These are phyloP conservation scores for Botryosphaeria dothidea DNA, from an alignment of 2,329 filamentous ascomycete genomes.

Conservation along the genomic window DNA sequence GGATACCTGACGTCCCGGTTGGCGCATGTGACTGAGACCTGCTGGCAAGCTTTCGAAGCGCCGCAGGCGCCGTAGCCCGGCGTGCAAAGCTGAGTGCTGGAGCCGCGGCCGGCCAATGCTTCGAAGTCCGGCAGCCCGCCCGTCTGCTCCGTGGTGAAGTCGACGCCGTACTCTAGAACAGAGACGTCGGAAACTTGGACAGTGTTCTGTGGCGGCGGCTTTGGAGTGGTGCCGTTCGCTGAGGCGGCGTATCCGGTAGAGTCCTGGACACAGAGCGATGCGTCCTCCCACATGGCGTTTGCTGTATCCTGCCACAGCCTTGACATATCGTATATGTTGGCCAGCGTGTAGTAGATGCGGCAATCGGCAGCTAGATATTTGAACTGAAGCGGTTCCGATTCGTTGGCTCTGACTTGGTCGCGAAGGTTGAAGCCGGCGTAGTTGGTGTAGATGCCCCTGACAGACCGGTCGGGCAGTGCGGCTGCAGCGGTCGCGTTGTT, in stretches of 20 bases:
- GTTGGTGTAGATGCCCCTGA: constrained; percentile 20
- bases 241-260: constrained; percentile 27
- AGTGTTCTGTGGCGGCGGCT: background rate
- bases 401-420: constrained; percentile 37
- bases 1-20: too few relatives aligned
- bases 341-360: constrained; percentile 39
- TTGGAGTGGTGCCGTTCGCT: background rate
- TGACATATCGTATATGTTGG: constrained; percentile 38
- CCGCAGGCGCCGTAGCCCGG: background rate
- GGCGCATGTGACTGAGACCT: too few relatives aligned
- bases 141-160: background rate
- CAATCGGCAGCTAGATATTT: constrained; percentile 42
- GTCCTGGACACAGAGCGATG: constrained; percentile 33
- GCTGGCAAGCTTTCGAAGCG: too few relatives aligned
- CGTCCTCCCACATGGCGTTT: constrained; percentile 34
- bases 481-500: constrained; percentile 5
- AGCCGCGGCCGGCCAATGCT: background rate
- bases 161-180: background rate
- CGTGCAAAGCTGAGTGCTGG: background rate
- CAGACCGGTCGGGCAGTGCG: constrained; percentile 3
- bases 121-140: background rate
- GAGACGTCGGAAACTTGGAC: background rate
- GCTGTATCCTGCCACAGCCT: constrained; percentile 38
- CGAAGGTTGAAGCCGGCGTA: constrained; percentile 38
- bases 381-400: constrained; percentile 38